phyloP scores from a whole-genome alignment of 2,329 filamentous ascomycete species.

The Hypoxylon sp. region DNA sequence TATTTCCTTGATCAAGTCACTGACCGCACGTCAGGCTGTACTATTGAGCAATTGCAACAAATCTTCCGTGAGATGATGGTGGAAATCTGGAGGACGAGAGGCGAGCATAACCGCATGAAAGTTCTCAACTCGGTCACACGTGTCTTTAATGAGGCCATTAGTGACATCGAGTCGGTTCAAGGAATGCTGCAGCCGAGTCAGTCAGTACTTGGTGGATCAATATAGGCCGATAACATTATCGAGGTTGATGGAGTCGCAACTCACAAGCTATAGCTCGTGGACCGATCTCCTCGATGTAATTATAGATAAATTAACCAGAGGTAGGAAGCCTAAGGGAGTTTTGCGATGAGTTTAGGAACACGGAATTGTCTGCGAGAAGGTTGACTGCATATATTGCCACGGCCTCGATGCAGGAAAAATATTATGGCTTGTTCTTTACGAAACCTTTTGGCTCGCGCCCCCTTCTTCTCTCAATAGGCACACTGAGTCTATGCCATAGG shows the following conservation, averaged over 20 bases:
- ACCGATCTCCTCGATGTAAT: conserved; percentile 23
- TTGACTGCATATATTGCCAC: conserved; percentile 5
- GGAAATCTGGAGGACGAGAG: conserved; percentile 83
- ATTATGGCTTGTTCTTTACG: conserved; percentile 22
- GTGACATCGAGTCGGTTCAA: conserved; percentile 74
- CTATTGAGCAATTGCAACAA: conserved; percentile 95
- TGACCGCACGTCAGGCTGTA: conserved; percentile 79
- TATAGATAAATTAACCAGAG: conserved; percentile 33
- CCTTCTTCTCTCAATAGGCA: conserved; percentile 23
- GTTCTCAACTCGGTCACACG: conserved; percentile 75
- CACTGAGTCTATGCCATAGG: conserved; percentile 18
- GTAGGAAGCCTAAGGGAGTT: conserved; percentile 1
- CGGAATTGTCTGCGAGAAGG: conserved; percentile 13
- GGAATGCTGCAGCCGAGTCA: conserved; percentile 63
- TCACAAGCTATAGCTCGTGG: conserved; percentile 5
- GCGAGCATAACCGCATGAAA: conserved; percentile 85
- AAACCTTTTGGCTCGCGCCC: conserved; percentile 36
- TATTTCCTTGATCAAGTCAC: conserved; percentile 75
- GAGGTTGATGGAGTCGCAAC: not conserved
- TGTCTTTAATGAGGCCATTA: conserved; percentile 82
- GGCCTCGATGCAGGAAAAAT: conserved; percentile 23
- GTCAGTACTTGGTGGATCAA: conserved; percentile 25
- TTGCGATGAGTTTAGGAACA: conserved; percentile 10
- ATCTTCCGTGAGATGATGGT: conserved; percentile 93
- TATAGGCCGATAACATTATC: not conserved